Evolutionary conservation across 495 filamentous ascomycete species (phyloP), one percentile per base, ranked within the genome.

Genomic region (Chlorociboria aeruginascens): DNA sequence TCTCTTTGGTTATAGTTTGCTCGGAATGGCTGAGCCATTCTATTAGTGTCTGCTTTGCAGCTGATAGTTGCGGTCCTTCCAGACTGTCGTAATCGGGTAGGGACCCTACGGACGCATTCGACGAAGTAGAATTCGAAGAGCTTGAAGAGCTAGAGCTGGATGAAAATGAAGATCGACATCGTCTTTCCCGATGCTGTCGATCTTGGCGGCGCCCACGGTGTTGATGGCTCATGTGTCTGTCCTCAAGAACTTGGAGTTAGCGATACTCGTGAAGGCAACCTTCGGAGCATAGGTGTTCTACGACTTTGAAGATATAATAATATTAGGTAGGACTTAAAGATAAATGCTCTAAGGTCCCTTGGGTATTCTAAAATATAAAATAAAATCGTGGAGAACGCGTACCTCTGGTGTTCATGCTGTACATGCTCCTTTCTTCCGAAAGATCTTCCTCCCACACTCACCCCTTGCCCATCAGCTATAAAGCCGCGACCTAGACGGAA

Each of bases 81-180:
- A 75, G 60, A 35, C 67, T 62, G 43, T 72, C 65, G 49, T 65
- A 66, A 44, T 67, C 68, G 3, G 69, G 69, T 8, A 73, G 66
- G 32, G 67, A 69, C 25, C 65, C 69, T 34, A 69, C 53, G 12
- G 68, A 68, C 0, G 64, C 64, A 32, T 58, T 64, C 1, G 67
- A 68, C 20, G 33, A 30, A 7, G 57, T 56, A 16, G 65, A 66
- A 0, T 60, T 63, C 10, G 53, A 58, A 3, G 53, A 56, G 1
- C 54, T 48, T 7, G 57, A 57, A 33, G 51, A 58, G 3, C 56
- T 54, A 8, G 57, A 51, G 14, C 51, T 55, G 4, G 45, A 11
- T 42, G 44, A 29, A 6, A 49, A 57, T 38, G 42, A 51, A 34
- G 49, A 49, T 13, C 45, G 35, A 4, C 8, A 17, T 36, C 42